Base-by-base conservation (phyloP, 371 early-diverging fungal species). In the Actinomortierella ambigua region DNA sequence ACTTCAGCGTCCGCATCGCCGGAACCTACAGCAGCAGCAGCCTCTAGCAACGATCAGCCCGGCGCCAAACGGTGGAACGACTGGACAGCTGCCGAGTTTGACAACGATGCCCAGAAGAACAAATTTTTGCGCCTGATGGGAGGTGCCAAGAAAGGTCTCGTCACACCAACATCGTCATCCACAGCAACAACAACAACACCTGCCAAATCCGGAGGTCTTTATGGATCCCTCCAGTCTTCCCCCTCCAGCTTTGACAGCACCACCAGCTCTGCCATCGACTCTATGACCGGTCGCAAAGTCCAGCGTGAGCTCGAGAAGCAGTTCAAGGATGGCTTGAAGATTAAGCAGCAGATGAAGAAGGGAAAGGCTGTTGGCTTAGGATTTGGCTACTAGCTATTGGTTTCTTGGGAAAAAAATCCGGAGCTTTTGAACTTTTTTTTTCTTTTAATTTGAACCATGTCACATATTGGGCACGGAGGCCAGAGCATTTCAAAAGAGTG, bases 71-170 rank as follows among this genome's bases (percentile, higher is more conserved):
- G 80, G 17, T 81, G 82, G 82, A 81, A 81, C 56, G 80, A 81
- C 57, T 81, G 82, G 82, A 61, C 67, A 13, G 71, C 70, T 8
- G 82, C 82, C 0, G 77, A 80, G 50, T 76, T 81, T 42, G 77
- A 70, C 4, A 67, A 65, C 53, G 79, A 78, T 14, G 70, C 68
- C 51, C 80, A 80, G 56, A 81, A 69, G 48, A 59, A 69, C 61
- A 81, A 81, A 57, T 81, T 81, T 50, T 50, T 80, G 61, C 77
- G 80, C 20, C 70, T 81, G 57, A 76, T 81, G 63, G 77, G 77
- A 1, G 71, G 71, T n/a, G 71, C 71, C 48, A 70, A 65, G 59
- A 70, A 70, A 50, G 55, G 58, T 3, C 14, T 18, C 17, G 42
- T 5, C 8, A 48, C 61, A 40, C 64, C 59, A 51, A 67, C 29